These are phyloP conservation scores for Pichia californica DNA, from an alignment of 805 yeast species.

Conservation along the genomic window DNA sequence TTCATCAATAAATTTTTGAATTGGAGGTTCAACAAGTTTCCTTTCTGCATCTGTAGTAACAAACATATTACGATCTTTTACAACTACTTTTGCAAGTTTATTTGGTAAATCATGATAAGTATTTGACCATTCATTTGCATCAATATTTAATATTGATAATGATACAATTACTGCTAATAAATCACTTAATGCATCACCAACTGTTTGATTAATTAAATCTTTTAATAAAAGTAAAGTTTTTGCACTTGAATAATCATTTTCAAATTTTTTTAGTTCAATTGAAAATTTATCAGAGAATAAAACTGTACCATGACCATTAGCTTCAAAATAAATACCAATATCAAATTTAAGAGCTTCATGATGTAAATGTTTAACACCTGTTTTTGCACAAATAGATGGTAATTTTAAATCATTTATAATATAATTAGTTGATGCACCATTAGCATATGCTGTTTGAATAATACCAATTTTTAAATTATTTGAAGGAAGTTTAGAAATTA, in stretches of 20 bases:
- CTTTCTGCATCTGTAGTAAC: constrained; percentile 90
- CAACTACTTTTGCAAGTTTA: constrained; percentile 71
- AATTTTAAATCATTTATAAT: constrained; percentile 52
- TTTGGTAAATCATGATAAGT: constrained; percentile 86
- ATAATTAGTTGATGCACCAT: constrained; percentile 81
- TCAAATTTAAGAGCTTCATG: constrained; percentile 84
- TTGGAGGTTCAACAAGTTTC: constrained; percentile 59
- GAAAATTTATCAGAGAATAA: constrained; percentile 57
- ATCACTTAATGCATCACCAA: constrained; percentile 98
- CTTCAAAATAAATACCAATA: constrained; percentile 93
- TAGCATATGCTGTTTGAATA: constrained; percentile 97
- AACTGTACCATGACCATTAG: constrained; percentile 98
- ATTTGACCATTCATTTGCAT: constrained; percentile 67
- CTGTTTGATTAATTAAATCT: constrained; percentile 85
- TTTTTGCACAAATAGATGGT: constrained; percentile 85
- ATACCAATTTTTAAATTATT: constrained; percentile 53
- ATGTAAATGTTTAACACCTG: constrained; percentile 95
- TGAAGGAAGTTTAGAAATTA: constrained; percentile 36
- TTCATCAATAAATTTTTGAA: constrained; percentile 68
- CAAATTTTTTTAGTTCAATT: constrained; percentile 32
- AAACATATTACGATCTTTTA: constrained; percentile 72
- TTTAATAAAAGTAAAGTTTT: constrained; percentile 53
- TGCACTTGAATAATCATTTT: constrained; percentile 40
- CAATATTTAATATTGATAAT: constrained; percentile 35
- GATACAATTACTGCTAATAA: constrained; percentile 70